Percentiles rank a stretch among this genome's conserved stretches.
phyloP scores from a whole-genome alignment of 73 alveolate genomes.

The Paramecium caudatum region DNA sequence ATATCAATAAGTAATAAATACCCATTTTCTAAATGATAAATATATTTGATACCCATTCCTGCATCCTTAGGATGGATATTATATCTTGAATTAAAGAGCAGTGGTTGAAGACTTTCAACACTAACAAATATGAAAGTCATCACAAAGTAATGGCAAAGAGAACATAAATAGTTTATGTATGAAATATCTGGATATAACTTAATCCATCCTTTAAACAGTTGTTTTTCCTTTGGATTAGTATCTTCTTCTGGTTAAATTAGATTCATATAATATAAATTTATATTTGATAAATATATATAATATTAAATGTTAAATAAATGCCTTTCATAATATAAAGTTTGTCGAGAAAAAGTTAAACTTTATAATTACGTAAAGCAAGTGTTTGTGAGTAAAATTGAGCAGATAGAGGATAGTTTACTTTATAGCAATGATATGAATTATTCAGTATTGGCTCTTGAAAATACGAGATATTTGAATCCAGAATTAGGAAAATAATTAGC shows the following conservation, averaged over 20 bases:
- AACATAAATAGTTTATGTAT: slow-evolving; percentile 31
- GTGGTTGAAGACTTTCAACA: slow-evolving; percentile 50
- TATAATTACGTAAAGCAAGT: neutral
- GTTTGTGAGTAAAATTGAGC: neutral
- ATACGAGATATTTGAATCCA: slow-evolving; percentile 26
- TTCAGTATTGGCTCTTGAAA: slow-evolving; percentile 11
- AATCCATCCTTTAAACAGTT: neutral
- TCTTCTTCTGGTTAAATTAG: neutral
- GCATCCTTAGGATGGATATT: slow-evolving; percentile 68
- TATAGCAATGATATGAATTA: neutral
- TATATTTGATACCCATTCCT: slow-evolving; percentile 15
- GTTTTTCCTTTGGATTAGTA: neutral
- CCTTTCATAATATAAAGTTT: slow-evolving; percentile 11
- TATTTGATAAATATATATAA: too few species aligned
- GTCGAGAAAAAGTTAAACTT: slow-evolving; percentile 48
- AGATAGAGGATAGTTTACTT: slow-evolving; percentile 4
- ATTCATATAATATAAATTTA: too few species aligned
- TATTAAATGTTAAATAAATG: slow-evolving; percentile 55
- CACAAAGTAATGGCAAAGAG: slow-evolving; percentile 44
- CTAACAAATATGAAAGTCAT: slow-evolving; percentile 66
- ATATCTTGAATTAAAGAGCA: slow-evolving; percentile 39
- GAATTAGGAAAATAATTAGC: slow-evolving; percentile 42
- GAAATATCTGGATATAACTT: slow-evolving; percentile 51
- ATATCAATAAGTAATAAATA: slow-evolving; percentile 72
- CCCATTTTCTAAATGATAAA: slow-evolving; percentile 64